Evolutionary conservation across 2,329 filamentous ascomycete species (phyloP).

Genomic region (Epichloe sp.): DNA sequence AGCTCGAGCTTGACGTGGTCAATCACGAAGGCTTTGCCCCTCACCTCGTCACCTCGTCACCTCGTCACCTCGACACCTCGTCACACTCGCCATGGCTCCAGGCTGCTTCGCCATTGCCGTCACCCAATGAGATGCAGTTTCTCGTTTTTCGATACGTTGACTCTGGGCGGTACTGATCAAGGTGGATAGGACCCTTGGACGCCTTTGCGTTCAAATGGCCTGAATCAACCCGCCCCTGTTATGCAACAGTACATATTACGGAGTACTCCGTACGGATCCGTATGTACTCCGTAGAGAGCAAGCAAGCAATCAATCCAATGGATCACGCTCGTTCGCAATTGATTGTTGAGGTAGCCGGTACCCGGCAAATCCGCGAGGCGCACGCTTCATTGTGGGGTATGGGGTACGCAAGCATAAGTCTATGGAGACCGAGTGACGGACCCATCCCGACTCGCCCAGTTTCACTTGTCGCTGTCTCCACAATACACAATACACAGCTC

Average conservation of each 20-base stretch:
- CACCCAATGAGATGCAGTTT: neutral
- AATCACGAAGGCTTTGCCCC: neutral
- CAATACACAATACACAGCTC: too few species aligned
- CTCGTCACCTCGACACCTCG: neutral
- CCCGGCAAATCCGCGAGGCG: conserved; percentile 5
- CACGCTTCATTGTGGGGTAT: conserved; percentile 10
- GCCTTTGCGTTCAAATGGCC: neutral
- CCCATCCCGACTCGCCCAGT: too few species aligned
- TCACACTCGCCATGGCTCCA: too few species aligned
- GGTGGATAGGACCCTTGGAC: neutral
- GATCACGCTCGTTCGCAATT: too few species aligned
- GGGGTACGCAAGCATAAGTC: conserved; percentile 10
- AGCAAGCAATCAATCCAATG: too few species aligned
- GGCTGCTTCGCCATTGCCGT: neutral
- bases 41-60: neutral
- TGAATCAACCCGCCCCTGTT: too few species aligned
- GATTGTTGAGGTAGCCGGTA: conserved; percentile 7
- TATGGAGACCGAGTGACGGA: neutral
- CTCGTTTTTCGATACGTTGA: neutral
- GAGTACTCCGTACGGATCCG: too few species aligned
- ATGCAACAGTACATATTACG: too few species aligned
- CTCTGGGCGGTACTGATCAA: neutral
- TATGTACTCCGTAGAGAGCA: too few species aligned
- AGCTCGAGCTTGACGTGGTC: neutral
- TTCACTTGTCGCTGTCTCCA: too few species aligned